A percentile compares a stretch with the other conserved stretches of the same genome.
Conservation (phyloP, 139 green algal genomes). For the Chlorella sp. region DNA sequence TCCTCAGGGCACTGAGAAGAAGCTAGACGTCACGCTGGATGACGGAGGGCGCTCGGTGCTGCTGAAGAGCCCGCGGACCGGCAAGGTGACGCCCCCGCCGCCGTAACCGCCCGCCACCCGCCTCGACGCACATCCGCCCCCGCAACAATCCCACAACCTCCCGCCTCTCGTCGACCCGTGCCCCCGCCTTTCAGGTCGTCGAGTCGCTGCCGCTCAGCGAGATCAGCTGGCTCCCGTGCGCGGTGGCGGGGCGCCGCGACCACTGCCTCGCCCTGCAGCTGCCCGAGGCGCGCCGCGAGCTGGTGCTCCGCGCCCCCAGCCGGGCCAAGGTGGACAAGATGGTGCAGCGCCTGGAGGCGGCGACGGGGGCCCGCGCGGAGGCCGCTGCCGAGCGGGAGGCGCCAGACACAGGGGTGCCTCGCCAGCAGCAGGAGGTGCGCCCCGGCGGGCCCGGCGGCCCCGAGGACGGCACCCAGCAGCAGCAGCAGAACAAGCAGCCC, state of each 20-base stretch:
- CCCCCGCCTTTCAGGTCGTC: too few species aligned
- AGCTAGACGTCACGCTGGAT: too few species aligned
- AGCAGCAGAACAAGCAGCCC: background rate
- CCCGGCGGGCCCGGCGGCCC: background rate
- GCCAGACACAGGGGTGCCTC: background rate
- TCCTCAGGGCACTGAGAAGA: too few species aligned
- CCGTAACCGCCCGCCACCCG: too few species aligned
- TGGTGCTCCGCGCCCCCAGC: conserved; percentile 20
- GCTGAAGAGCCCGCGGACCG: too few species aligned
- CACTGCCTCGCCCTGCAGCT: conserved; percentile 17
- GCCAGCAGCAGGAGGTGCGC: too few species aligned
- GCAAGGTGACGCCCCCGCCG: too few species aligned
- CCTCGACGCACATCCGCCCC: too few species aligned
- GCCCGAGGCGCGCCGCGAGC: background rate
- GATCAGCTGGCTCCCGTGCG: conserved; percentile 12
- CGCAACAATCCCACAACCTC: too few species aligned
- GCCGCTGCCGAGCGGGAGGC: background rate
- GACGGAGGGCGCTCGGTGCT: too few species aligned
- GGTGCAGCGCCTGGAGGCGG: background rate
- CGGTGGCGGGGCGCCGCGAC: conserved; percentile 4
- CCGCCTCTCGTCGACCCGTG: too few species aligned
- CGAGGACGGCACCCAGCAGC: background rate
- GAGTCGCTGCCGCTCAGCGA: conserved; percentile 9
- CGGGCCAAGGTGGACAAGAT: background rate
- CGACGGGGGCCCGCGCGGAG: background rate